Base-by-base conservation (phyloP, 768 basidiomycete species). In the Fibroporia radiculosa region DNA sequence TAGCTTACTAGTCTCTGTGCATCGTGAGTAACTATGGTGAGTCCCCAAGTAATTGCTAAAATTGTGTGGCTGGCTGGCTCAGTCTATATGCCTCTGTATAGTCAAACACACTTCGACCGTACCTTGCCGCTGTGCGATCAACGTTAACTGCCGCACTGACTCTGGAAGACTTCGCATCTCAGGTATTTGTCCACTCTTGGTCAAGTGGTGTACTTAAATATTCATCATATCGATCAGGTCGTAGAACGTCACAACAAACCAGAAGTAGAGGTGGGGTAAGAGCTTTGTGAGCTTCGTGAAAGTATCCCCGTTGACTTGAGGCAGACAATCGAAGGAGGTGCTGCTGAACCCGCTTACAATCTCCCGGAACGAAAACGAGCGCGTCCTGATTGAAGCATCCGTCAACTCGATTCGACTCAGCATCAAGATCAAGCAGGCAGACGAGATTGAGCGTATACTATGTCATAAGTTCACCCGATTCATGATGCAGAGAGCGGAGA, bases 351-450 rank as follows among this genome's bases (percentile, higher is more conserved):
- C 96, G 13, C 72, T 98, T 34, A 82, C 81, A 31, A 97, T 98
- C 67, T 93, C 93, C 10, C 84, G 96, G 55, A 97, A 96, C 63
- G 93, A 97, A 69, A 89, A 93, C 56, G 96, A 99, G 62, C 84
- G 88, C 48, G 96, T 98, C 56, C 71, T 99, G 55, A 91, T 99
- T 67, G 96, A 99, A 65, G 86, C 96, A 2, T 93, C 91, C 2
- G 80, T 98, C 68, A 99, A 99, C 69, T 95, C 93, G 1, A 89
- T 98, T 62, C 83, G 96, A 32, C 73, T 99, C 47, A 92, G 87
- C 66, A 98, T 99, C 69, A 92, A 84, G 72, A 97, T 99, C 63
- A 99, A 99, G 65, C 96, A 99, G 63, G 93, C 96, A 26, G 96
- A 99, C 65, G 96, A 99, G 69, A 95, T 97, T 50, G 96, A 99